Percentiles rank a stretch among this genome's conserved stretches.
phyloP scores from a whole-genome alignment of 192 early-diverging fungal species.

The Haplosporangium gracile region DNA sequence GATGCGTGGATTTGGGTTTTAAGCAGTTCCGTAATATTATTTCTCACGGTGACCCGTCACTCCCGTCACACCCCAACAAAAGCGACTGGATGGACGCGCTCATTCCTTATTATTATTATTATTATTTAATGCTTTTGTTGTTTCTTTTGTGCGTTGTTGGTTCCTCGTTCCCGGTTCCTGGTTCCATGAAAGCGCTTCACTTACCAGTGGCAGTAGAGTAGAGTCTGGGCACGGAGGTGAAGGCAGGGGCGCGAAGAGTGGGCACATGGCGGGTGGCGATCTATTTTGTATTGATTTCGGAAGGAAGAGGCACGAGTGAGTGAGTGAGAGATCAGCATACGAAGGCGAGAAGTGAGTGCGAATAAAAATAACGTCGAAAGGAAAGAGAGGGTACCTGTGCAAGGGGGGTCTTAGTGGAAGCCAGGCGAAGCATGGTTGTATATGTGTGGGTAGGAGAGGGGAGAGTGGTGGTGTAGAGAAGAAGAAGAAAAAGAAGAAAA shows the following conservation, averaged over 20 bases:
- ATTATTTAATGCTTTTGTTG: not conserved
- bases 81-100: not conserved
- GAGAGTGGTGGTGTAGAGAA: constrained; percentile 7
- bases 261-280: constrained; percentile 53
- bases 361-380: not conserved
- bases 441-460: constrained; percentile 7
- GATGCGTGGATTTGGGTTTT: not conserved
- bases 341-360: not conserved
- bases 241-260: constrained; percentile 43
- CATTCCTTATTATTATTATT: not conserved
- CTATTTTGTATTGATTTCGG: constrained; percentile 2
- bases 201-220: constrained; percentile 53
- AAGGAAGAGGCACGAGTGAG: not conserved
- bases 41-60: constrained; percentile 35
- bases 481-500: not conserved
- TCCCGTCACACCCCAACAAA: constrained; percentile 22
- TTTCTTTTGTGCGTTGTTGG: not conserved
- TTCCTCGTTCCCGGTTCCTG: not conserved
- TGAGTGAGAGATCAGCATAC: not conserved
- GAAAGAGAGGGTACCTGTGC: constrained; percentile 26
- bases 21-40: constrained; percentile 1
- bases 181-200: not conserved
- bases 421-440: constrained; percentile 51
- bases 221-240: constrained; percentile 55
- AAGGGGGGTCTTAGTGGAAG: constrained; percentile 41